A percentile compares a stretch with the other conserved stretches of the same genome.
Evolutionary conservation across 768 basidiomycete genomes (phyloP).

Genomic region (Saitozyma sp.): DNA sequence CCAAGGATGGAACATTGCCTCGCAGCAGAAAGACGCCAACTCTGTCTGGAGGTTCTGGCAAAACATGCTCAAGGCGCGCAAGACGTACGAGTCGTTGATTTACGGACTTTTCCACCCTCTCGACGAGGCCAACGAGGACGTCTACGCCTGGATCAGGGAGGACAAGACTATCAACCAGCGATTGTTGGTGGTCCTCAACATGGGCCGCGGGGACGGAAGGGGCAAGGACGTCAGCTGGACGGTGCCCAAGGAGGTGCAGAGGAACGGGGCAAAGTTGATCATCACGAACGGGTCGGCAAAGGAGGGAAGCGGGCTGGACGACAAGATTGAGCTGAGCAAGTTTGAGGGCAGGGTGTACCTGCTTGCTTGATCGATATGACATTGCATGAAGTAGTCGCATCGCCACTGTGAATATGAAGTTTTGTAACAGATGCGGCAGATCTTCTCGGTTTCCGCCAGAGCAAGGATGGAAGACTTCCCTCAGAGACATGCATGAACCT

Average conservation of each 20-base stretch:
- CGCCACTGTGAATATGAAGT: no score
- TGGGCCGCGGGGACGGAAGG: constrained; percentile 15
- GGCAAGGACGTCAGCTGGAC: constrained; percentile 5
- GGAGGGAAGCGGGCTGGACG: constrained; percentile 8
- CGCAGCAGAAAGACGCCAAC: constrained; percentile 57
- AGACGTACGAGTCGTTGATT: constrained; percentile 47
- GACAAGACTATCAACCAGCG: constrained; percentile 29
- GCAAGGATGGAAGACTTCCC: no score
- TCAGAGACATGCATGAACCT: no score
- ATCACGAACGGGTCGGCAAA: constrained; percentile 19
- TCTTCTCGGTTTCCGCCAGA: no score
- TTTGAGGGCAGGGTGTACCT: constrained; percentile 27
- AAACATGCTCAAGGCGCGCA: constrained; percentile 44
- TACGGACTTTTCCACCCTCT: constrained; percentile 57
- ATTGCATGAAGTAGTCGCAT: no score
- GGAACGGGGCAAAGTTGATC: constrained; percentile 17
- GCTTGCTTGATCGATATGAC: not conserved
- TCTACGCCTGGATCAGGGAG: constrained; percentile 59
- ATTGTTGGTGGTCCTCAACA: constrained; percentile 46
- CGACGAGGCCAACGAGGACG: constrained; percentile 56
- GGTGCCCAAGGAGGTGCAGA: constrained; percentile 16
- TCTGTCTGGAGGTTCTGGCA: constrained; percentile 67
- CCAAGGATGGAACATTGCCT: constrained; percentile 60
- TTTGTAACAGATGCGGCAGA: no score
- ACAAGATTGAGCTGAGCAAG: constrained; percentile 10